Conservation (phyloP, 2,329 filamentous ascomycete genomes). For the Penicillium psychrosexuale region DNA sequence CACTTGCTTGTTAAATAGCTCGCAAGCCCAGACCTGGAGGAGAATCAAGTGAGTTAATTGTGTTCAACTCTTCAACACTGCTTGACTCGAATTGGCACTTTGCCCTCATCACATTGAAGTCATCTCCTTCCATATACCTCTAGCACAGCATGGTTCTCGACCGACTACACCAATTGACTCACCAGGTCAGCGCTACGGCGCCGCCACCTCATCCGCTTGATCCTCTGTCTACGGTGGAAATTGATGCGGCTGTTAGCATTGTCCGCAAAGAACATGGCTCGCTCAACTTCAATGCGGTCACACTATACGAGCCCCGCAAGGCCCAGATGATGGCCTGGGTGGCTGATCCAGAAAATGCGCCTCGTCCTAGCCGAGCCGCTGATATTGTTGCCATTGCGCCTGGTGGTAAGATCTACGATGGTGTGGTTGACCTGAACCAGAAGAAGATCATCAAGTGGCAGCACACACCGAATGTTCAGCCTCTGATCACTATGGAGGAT, state of each 20-base stretch:
- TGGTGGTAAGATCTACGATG: conserved; percentile 78
- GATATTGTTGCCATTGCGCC: conserved; percentile 80
- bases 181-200: conserved; percentile 57
- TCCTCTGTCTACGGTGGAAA: conserved; percentile 69
- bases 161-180: conserved; percentile 61
- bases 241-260: conserved; percentile 65
- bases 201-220: conserved; percentile 69
- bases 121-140: not conserved
- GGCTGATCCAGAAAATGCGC: conserved; percentile 57
- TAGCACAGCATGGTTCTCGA: conserved; percentile 55
- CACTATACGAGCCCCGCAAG: conserved; percentile 81
- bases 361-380: conserved; percentile 67
- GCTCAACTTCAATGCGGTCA: conserved; percentile 82
- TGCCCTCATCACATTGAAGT: not conserved
- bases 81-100: not conserved
- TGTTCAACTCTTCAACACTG: not conserved
- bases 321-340: conserved; percentile 79
- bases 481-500: conserved; percentile 90
- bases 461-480: conserved; percentile 71
- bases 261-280: conserved; percentile 67
- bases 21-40: not conserved
- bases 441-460: conserved; percentile 71
- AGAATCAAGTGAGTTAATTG: not conserved
- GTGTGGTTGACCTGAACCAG: conserved; percentile 68
- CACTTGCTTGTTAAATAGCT: conserved; percentile 11